phyloP scores from a whole-genome alignment of 1,284 basidiomycete genomes.

The Apiotrichum montevideense region DNA sequence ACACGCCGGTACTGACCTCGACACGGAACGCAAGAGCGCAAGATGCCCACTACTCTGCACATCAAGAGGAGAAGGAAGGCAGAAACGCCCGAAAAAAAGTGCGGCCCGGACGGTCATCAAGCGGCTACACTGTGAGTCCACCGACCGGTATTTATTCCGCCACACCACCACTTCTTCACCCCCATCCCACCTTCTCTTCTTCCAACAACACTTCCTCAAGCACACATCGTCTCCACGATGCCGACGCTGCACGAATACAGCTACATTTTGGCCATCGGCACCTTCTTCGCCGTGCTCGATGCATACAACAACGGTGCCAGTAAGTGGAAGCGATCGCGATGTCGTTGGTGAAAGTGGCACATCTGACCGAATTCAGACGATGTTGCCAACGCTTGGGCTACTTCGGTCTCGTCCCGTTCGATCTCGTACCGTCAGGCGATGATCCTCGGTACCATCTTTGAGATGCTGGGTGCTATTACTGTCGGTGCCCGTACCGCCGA shows the following conservation, averaged over 20 bases:
- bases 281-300: constrained; percentile 49
- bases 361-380: constrained; percentile 17
- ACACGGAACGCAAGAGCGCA: too few species aligned
- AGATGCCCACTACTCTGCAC: too few species aligned
- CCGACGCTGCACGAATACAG: constrained; percentile 37
- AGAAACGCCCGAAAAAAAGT: too few species aligned
- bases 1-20: too few species aligned
- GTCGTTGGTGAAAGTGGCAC: too few species aligned
- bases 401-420: constrained; percentile 49
- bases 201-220: too few species aligned
- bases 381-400: constrained; percentile 51
- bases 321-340: constrained; percentile 1
- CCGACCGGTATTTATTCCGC: too few species aligned
- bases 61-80: too few species aligned
- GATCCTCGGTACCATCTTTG: constrained; percentile 48
- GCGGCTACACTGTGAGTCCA: too few species aligned
- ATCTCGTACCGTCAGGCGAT: constrained; percentile 49
- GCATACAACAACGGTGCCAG: constrained; percentile 51
- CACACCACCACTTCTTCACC: too few species aligned
- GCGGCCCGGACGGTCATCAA: too few species aligned
- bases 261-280: constrained; percentile 50
- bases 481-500: constrained; percentile 49
- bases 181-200: too few species aligned
- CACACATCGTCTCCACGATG: neutral
- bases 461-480: constrained; percentile 48